Evolutionary conservation across 2,329 filamentous ascomycete species (phyloP).

Genomic region (Aureobasidium melanogenum): DNA sequence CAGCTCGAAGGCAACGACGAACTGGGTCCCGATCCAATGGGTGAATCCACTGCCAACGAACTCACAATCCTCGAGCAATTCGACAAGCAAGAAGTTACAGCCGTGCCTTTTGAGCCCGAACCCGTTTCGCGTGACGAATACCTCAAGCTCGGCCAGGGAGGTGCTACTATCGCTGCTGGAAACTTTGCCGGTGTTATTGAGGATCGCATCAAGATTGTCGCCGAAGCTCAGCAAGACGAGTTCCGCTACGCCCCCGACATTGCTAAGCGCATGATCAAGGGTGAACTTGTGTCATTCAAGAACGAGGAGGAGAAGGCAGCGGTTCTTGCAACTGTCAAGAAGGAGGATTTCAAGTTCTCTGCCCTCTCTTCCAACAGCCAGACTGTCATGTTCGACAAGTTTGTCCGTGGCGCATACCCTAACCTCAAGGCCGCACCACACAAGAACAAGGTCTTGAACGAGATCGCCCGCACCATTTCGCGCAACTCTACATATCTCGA

Average conservation of each 20-base stretch:
- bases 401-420: conserved; percentile 21
- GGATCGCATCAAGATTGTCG: conserved; percentile 19
- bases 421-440: conserved; percentile 14
- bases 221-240: conserved; percentile 15
- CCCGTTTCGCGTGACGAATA: conserved; percentile 11
- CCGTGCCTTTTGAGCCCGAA: conserved; percentile 13
- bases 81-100: conserved; percentile 15
- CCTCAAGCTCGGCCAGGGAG: conserved; percentile 16
- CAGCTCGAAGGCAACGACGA: not conserved
- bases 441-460: conserved; percentile 19
- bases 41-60: conserved; percentile 13
- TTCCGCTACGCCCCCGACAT: conserved; percentile 16
- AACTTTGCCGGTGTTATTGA: conserved; percentile 21
- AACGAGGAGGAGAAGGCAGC: conserved; percentile 16
- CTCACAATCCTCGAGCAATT: conserved; percentile 15
- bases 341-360: conserved; percentile 12
- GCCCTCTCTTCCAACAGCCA: conserved; percentile 14
- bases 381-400: conserved; percentile 16
- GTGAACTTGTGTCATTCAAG: conserved; percentile 16
- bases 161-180: conserved; percentile 20
- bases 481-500: conserved; percentile 20
- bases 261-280: conserved; percentile 17
- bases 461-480: conserved; percentile 16
- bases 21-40: conserved; percentile 5
- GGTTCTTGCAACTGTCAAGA: conserved; percentile 13